phyloP scores from a whole-genome alignment of 768 basidiomycete species.

The Serendipita indica region DNA sequence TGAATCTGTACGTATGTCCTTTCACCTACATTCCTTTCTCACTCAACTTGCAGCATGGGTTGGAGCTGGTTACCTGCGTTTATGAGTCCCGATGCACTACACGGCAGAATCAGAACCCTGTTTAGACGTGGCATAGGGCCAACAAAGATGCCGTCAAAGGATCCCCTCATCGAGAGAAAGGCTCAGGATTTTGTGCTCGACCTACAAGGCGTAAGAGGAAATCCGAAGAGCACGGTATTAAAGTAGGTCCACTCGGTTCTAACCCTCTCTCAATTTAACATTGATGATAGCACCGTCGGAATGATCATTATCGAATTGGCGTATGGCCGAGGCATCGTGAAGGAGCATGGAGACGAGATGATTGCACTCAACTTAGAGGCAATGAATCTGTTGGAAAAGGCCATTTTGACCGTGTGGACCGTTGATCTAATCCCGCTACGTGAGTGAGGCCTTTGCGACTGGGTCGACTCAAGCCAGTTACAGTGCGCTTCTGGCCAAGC shows the following conservation, averaged over 20 bases:
- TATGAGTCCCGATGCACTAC: background rate
- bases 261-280: background rate
- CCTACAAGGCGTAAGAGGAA: background rate
- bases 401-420: background rate
- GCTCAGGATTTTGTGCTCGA: background rate
- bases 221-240: background rate
- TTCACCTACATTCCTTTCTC: no score
- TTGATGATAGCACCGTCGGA: background rate
- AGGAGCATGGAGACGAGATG: background rate
- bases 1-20: background rate
- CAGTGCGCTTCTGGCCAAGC: background rate
- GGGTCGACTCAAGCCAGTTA: background rate
- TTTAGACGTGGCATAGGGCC: conserved; percentile 5
- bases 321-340: background rate
- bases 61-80: background rate
- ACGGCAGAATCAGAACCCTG: background rate
- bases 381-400: background rate
- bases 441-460: no score
- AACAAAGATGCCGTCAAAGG: background rate
- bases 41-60: conserved; percentile 1
- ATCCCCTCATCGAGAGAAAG: background rate
- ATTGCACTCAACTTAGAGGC: background rate
- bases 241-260: background rate
- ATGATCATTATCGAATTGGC: background rate
- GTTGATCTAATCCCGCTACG: background rate